Evolutionary conservation across 2,329 filamentous ascomycete genomes (phyloP).

Genomic region (Bimuria novae-zelandiae): DNA sequence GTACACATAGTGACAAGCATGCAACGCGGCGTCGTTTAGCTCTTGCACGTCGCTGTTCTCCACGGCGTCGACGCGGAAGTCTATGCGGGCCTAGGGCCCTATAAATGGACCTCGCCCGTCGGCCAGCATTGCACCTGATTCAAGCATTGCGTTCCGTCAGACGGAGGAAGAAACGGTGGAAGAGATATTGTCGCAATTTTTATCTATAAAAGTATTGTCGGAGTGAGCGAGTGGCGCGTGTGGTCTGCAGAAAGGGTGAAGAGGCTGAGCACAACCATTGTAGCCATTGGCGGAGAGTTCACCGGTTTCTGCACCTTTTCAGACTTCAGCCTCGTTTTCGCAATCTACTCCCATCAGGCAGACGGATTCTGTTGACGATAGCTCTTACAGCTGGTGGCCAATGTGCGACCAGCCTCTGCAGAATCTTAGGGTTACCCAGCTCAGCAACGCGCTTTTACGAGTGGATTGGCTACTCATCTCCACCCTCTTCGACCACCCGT

Average conservation of each 20-base stretch:
- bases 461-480: not conserved
- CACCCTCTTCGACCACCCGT: not conserved
- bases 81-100: not conserved
- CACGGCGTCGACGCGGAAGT: not conserved
- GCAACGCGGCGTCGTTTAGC: not conserved
- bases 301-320: conserved; percentile 7
- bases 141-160: not conserved
- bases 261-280: conserved; percentile 6
- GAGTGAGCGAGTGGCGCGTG: conserved; percentile 7
- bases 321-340: conserved; percentile 8
- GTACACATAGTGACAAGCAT: not conserved
- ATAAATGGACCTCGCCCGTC: conserved; percentile 4
- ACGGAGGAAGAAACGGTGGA: not conserved
- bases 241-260: not conserved
- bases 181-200: conserved; percentile 2
- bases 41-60: not conserved
- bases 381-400: not conserved
- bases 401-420: not conserved
- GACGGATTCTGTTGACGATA: not conserved
- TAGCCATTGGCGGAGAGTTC: conserved; percentile 6
- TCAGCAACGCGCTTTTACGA: not conserved
- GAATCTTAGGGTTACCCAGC: not conserved
- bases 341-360: conserved; percentile 7
- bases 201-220: not conserved
- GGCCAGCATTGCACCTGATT: not conserved